Base-by-base conservation (phyloP, 768 basidiomycete genomes). In the Termitomyces sp. region DNA sequence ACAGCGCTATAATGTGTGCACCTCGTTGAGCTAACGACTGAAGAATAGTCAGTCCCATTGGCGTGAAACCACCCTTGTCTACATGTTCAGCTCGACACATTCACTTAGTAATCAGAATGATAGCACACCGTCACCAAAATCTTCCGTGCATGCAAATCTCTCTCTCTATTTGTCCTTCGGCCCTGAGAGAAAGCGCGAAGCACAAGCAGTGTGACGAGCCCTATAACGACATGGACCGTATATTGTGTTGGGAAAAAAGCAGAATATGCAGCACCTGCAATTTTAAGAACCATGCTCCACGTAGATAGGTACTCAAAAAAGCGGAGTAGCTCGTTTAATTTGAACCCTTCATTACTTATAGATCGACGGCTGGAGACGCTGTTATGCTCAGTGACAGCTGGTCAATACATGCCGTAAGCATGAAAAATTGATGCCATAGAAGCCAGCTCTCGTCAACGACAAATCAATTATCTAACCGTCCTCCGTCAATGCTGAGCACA, bases 1-100 rank as follows among this genome's bases (percentile, higher is more conserved):
- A 82, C 25, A 94, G 83, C 0, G 88, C 88, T 48, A 95, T 89
- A 60, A 94, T 74, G 65, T 91, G 89, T 17, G 92, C 91, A 12
- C 93, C 92, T 48, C 88, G 83, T 52, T 82, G 73, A 1, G 93
- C 91, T 9, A 95, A 74, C 3, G 74, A 74, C 59, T 88, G 84
- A 7, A 92, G 71, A 0, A 92, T 68, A 0, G 86, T 88, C 10
- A 92, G 70, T 3, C 92, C 91, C 8, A 86, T 71, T 2, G 91
- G 85, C 3, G 89, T 88, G 66, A 93, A 90, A 0, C 79, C 89
- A 42, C 91, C 91, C 90, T 92, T 51, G 57, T 37, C 14, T 17
- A 46, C 43, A 60, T 29, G 40, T 29, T 45, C 50, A 51, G 58
- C 38, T 51, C 20, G 34, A 34, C 40, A 34, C 20, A 11, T 40